phyloP scores from a whole-genome alignment of 2,329 filamentous ascomycete genomes.

The Trichocomaceae sp. region DNA sequence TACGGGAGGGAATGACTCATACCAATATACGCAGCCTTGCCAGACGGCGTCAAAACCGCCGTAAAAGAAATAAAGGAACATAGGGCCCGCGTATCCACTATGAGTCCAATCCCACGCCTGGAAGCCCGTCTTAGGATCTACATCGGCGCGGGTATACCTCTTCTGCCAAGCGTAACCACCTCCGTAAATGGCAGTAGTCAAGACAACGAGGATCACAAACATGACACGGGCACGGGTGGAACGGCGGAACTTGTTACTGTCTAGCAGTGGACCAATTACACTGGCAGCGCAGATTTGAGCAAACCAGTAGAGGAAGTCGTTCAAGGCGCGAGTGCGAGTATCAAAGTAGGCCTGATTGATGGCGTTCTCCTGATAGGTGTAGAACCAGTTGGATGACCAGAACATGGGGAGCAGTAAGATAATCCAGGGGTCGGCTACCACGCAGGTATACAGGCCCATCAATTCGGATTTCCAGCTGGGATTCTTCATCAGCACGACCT shows the following conservation, averaged over 20 bases:
- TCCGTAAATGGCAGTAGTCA: slow-evolving; percentile 65
- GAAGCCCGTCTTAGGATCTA: background rate
- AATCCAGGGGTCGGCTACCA: slow-evolving; percentile 59
- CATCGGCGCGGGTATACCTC: slow-evolving; percentile 9
- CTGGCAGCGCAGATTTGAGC: slow-evolving; percentile 62
- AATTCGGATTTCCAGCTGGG: slow-evolving; percentile 68
- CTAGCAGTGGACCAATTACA: slow-evolving; percentile 60
- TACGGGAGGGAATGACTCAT: slow-evolving; percentile 14
- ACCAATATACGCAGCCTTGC: slow-evolving; percentile 76
- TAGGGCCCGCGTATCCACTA: slow-evolving; percentile 16
- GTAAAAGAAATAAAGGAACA: slow-evolving; percentile 48
- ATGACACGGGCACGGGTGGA: slow-evolving; percentile 55
- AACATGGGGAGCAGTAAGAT: slow-evolving; percentile 65
- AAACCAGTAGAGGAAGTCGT: slow-evolving; percentile 61
- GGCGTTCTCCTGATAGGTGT: slow-evolving; percentile 62
- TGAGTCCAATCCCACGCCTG: slow-evolving; percentile 15
- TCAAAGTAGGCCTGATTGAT: slow-evolving; percentile 59
- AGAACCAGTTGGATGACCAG: slow-evolving; percentile 52
- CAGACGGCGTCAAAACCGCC: slow-evolving; percentile 61
- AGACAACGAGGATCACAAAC: slow-evolving; percentile 48
- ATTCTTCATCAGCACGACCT: slow-evolving; percentile 71
- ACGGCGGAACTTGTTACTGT: slow-evolving; percentile 49
- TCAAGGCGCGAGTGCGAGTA: slow-evolving; percentile 58
- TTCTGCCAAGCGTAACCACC: slow-evolving; percentile 51
- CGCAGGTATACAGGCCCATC: slow-evolving; percentile 61